Percentiles rank a stretch among this genome's conserved stretches.
Evolutionary conservation across 192 early-diverging fungal genomes (phyloP).

Genomic region (Podila clonocystis): DNA sequence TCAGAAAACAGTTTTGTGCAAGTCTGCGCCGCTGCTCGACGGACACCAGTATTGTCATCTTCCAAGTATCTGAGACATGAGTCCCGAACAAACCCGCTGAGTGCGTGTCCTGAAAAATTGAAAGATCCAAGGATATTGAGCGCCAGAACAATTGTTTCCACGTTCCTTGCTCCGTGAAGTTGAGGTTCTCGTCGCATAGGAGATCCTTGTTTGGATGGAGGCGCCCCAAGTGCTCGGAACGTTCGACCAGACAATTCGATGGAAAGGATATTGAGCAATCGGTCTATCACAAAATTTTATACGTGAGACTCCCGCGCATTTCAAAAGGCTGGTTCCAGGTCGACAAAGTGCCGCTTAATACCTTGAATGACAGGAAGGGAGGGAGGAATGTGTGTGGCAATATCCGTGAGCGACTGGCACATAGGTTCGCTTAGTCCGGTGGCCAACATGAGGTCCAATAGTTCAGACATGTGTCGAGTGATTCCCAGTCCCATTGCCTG

Average conservation of each 20-base stretch:
- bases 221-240: constrained; percentile 78
- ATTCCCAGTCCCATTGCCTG: constrained; percentile 86
- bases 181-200: constrained; percentile 13
- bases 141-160: constrained; percentile 82
- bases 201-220: constrained; percentile 42
- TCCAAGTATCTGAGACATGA: constrained; percentile 84
- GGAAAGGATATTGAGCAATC: constrained; percentile 88
- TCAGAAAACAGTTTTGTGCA: constrained; percentile 82
- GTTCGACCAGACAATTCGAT: constrained; percentile 81
- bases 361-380: constrained; percentile 87
- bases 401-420: constrained; percentile 77
- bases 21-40: constrained; percentile 87
- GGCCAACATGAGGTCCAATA: constrained; percentile 92
- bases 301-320: not conserved
- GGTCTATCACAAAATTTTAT: constrained; percentile 58
- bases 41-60: constrained; percentile 78
- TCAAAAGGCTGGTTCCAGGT: not conserved
- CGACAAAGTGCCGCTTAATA: constrained; percentile 23
- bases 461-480: constrained; percentile 81
- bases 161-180: constrained; percentile 65
- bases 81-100: constrained; percentile 90
- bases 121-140: constrained; percentile 85
- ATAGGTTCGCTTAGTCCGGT: constrained; percentile 85
- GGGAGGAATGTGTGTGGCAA: constrained; percentile 83
- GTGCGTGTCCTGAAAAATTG: constrained; percentile 82